Base-by-base conservation (phyloP, 495 filamentous ascomycete genomes). In the Penicillium malachiteum region DNA sequence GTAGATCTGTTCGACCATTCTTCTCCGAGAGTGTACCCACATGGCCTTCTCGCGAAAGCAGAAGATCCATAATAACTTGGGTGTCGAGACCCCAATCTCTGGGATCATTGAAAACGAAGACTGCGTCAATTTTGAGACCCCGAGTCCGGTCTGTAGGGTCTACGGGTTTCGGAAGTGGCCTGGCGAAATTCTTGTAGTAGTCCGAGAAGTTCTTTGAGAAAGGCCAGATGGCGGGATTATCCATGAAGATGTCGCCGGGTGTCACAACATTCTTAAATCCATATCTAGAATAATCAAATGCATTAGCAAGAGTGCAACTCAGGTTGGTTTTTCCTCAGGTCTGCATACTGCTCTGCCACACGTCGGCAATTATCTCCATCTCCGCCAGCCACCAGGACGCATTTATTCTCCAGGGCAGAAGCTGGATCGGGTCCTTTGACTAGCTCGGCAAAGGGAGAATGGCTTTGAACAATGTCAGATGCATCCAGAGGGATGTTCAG, bases 51-150 rank as follows among this genome's bases (percentile, higher is more conserved):
- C 79, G 76, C 3, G 91, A 96, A 38, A 94, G 76, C 3, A 96
- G 79, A 7, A 96, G 65, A 69, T 98, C 94, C 51, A 85, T 59
- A 41, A 97, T 84, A 54, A 98, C 60, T 62, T 92, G 89, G 6
- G 83, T 81, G 69, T 96, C 90, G n/a, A 94, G 78, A 7, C 84
- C 91, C 92, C 93, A 97, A 77, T 97, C 93, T 26, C 94, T 83
- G 10, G 94, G 90, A 70, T 96, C 91, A 69, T 93, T 90, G 76
- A 87, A 96, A 33, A 96, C 85, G 65, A 96, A 84, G 45, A 98
- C 82, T 14, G 92, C 91, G 65, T 90, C 87, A 60, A 97, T 83
- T 57, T 89, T 87, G 38, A 91, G 74, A 33, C 79, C 73, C 13
- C 72, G 73, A 0, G 66, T 58, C 0, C 77, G 78, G 30, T 78